phyloP scores from a whole-genome alignment of 1,284 basidiomycete species.

The Golubevia pallescens region DNA sequence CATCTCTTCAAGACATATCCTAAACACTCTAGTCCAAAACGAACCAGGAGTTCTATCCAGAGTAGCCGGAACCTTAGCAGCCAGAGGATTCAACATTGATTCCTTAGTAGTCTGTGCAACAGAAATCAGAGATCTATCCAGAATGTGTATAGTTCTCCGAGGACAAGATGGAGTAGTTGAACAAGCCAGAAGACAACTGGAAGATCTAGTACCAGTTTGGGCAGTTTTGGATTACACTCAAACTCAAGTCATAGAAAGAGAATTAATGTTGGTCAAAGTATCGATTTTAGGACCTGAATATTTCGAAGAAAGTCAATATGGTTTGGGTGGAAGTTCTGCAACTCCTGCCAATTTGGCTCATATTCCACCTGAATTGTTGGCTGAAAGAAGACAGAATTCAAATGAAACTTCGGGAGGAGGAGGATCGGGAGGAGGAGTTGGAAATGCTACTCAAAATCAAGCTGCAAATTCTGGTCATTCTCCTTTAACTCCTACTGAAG shows the following conservation, averaged over 20 bases:
- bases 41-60: slow-evolving; percentile 98
- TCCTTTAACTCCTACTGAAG: slow-evolving; percentile 76
- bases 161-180: slow-evolving; percentile 98
- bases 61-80: slow-evolving; percentile 95
- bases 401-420: not conserved
- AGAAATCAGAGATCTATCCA: slow-evolving; percentile 92
- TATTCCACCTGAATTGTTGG: slow-evolving; percentile 38
- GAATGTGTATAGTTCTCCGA: slow-evolving; percentile 96
- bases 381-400: slow-evolving; percentile 31
- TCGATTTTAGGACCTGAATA: slow-evolving; percentile 98
- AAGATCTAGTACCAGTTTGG: slow-evolving; percentile 72
- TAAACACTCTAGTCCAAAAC: slow-evolving; percentile 99
- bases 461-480: slow-evolving; percentile 42
- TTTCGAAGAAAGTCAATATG: slow-evolving; percentile 69
- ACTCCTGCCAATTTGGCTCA: slow-evolving; percentile 6
- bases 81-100: slow-evolving; percentile 96
- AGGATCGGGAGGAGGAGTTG: slow-evolving; percentile 9
- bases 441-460: slow-evolving; percentile 4
- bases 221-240: slow-evolving; percentile 63
- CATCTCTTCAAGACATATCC: slow-evolving; percentile 72
- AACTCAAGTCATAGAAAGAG: slow-evolving; percentile 75
- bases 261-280: slow-evolving; percentile 86
- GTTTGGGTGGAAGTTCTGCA: not conserved
- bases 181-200: slow-evolving; percentile 89
- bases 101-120: slow-evolving; percentile 98